phyloP scores from a whole-genome alignment of 192 early-diverging fungal genomes.

The Coemansia sp. region DNA sequence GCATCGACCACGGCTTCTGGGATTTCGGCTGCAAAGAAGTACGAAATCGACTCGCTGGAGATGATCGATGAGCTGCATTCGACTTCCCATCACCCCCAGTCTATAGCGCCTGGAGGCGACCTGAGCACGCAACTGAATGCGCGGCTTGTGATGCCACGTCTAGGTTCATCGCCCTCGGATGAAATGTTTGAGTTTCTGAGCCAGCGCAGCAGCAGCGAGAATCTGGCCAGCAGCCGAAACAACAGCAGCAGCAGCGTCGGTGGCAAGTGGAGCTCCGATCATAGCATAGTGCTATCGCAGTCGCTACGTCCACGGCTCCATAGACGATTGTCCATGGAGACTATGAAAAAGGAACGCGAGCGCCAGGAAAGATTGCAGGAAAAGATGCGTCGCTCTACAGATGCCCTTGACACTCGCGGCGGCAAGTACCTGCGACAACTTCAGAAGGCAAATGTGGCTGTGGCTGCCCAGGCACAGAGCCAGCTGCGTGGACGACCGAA shows the following conservation, averaged over 20 bases:
- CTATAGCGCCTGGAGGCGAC: not conserved
- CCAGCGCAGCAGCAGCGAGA: not conserved
- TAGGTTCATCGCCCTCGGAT: conserved; percentile 29
- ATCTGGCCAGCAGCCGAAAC: not conserved
- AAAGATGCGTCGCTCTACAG: conserved; percentile 25
- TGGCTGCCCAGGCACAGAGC: not conserved
- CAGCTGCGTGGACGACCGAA: not conserved
- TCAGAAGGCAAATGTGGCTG: not conserved
- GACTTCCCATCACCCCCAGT: conserved; percentile 20
- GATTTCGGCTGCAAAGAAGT: not conserved
- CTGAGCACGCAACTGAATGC: not conserved
- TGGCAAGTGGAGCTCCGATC: not conserved
- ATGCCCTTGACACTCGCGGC: conserved; percentile 13
- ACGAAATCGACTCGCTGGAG: conserved; percentile 41
- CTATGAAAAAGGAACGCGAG: conserved; percentile 44
- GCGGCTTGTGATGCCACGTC: conserved; percentile 36
- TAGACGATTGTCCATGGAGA: conserved; percentile 46
- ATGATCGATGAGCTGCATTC: conserved; percentile 48
- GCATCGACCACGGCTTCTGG: not conserved
- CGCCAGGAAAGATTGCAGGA: conserved; percentile 40
- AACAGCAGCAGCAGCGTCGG: not conserved
- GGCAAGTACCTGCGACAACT: not conserved
- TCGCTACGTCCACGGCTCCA: conserved; percentile 40
- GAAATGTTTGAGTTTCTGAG: conserved; percentile 2
- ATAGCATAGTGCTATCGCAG: not conserved